Conservation (phyloP, 495 filamentous ascomycete genomes). For the Penicillium diatomitis region DNA sequence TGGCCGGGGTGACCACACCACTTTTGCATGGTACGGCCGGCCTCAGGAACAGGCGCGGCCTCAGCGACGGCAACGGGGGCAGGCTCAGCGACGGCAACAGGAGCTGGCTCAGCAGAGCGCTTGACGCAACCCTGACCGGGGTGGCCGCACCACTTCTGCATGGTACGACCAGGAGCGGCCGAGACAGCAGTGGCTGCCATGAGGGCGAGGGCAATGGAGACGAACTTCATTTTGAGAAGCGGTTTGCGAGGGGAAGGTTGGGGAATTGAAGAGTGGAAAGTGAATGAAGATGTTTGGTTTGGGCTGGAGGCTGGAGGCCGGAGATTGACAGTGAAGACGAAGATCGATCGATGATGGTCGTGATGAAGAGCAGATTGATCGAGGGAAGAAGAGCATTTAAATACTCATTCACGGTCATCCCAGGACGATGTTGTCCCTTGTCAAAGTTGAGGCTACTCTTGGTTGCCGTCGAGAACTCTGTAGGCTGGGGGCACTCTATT, state of each 20-base stretch:
- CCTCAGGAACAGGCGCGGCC: background rate
- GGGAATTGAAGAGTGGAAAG: conserved; percentile 3
- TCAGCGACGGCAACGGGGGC: background rate
- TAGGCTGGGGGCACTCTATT: background rate
- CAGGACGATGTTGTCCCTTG: background rate
- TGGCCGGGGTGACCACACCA: no score
- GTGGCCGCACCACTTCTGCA: conserved; percentile 25
- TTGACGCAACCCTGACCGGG: conserved; percentile 23
- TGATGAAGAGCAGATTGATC: conserved; percentile 1
- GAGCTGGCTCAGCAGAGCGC: conserved; percentile 12
- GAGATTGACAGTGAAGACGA: conserved; percentile 1
- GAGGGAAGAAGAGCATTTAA: background rate
- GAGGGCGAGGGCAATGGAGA: conserved; percentile 27
- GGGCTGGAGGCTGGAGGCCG: background rate
- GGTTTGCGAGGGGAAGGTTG: conserved; percentile 3
- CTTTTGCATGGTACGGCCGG: no score
- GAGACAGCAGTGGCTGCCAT: conserved; percentile 30
- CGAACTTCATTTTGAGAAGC: conserved; percentile 36
- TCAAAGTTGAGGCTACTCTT: background rate
- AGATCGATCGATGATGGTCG: conserved; percentile 3
- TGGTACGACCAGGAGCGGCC: conserved; percentile 15
- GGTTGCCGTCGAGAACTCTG: background rate
- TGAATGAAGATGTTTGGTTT: conserved; percentile 1
- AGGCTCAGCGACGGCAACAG: background rate
- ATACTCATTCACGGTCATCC: background rate